Evolutionary conservation across 768 basidiomycete genomes (phyloP).

Genomic region (Tubosaeta sp.): DNA sequence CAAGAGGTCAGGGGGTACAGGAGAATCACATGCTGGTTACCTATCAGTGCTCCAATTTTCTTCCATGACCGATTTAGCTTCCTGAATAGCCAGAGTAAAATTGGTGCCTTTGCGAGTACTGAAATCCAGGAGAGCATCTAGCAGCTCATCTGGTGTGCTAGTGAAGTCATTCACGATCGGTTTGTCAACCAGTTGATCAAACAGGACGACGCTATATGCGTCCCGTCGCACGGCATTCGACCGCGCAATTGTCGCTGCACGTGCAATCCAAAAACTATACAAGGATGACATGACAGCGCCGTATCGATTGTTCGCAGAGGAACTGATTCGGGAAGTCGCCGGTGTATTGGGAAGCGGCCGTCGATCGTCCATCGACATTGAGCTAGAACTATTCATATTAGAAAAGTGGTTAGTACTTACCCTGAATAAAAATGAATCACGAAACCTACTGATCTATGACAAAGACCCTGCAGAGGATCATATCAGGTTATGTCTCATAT

Average conservation of each 20-base stretch:
- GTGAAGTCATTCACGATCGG: constrained; percentile 44
- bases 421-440: not conserved
- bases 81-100: constrained; percentile 38
- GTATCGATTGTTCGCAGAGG: constrained; percentile 42
- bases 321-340: constrained; percentile 34
- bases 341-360: constrained; percentile 44
- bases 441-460: constrained; percentile 44
- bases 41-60: constrained; percentile 48
- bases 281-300: constrained; percentile 58
- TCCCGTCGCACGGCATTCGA: constrained; percentile 38
- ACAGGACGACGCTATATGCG: constrained; percentile 53
- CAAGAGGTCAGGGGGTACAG: too few relatives aligned
- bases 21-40: constrained; percentile 18
- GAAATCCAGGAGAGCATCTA: constrained; percentile 35
- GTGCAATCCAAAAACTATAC: constrained; percentile 52
- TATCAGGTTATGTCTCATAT: not conserved
- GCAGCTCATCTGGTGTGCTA: constrained; percentile 41
- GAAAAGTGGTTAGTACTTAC: not conserved
- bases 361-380: constrained; percentile 43
- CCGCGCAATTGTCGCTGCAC: constrained; percentile 34
- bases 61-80: constrained; percentile 38
- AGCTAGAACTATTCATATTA: constrained; percentile 40
- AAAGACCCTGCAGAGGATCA: constrained; percentile 39
- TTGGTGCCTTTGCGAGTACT: constrained; percentile 38
- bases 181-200: constrained; percentile 24